Percentiles rank a stretch among this genome's conserved stretches.
Evolutionary conservation across 805 yeast species (phyloP).

Genomic region (Zygosaccharomyces siamensis): DNA sequence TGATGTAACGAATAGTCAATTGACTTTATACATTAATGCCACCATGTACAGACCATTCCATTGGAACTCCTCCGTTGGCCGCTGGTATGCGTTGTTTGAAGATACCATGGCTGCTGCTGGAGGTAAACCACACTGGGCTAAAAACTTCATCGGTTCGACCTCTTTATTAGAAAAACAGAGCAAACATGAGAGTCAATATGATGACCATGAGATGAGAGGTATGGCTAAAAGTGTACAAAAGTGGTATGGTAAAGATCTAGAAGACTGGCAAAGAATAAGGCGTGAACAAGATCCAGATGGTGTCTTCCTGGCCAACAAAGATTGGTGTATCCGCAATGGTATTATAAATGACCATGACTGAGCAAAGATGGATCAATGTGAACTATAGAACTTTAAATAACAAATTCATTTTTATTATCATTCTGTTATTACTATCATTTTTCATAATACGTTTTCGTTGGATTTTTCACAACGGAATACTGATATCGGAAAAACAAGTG

Average conservation of each 20-base stretch:
- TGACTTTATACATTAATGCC: conserved; percentile 84
- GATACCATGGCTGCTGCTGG: conserved; percentile 67
- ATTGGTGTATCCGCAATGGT: conserved; percentile 83
- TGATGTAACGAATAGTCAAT: conserved; percentile 58
- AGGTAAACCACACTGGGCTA: conserved; percentile 99
- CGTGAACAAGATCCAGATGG: conserved; percentile 72
- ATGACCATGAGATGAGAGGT: conserved; percentile 75
- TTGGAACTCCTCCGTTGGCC: conserved; percentile 61
- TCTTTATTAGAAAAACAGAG: conserved; percentile 32
- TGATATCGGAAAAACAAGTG: background rate
- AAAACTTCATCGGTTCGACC: conserved; percentile 71
- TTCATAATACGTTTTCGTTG: background rate
- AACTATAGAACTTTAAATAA: background rate
- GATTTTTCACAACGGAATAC: background rate
- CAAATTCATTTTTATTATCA: background rate
- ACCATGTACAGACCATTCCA: conserved; percentile 95
- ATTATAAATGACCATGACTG: conserved; percentile 38
- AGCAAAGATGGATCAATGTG: background rate
- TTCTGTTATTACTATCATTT: background rate
- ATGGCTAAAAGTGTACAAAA: conserved; percentile 60
- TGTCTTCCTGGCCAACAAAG: conserved; percentile 68
- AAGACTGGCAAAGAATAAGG: conserved; percentile 58
- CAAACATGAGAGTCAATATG: conserved; percentile 38
- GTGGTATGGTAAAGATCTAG: conserved; percentile 77
- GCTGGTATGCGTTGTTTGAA: conserved; percentile 85